Conservation (phyloP, 306 rosid species). For the Glycyrrhiza uralensis region DNA sequence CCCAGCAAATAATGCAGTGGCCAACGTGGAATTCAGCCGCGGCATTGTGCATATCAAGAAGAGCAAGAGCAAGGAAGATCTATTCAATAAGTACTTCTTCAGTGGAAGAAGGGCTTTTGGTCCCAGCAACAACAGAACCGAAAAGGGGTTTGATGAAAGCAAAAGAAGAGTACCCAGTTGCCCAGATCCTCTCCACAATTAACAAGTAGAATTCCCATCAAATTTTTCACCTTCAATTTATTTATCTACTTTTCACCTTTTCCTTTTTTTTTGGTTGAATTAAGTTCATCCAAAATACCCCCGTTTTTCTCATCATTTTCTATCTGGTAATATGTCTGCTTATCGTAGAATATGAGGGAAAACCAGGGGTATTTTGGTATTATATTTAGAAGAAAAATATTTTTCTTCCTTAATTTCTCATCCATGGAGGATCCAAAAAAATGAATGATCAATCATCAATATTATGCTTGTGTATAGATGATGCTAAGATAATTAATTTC, state of each 20-base stretch:
- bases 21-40: constrained; percentile 17
- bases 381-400: background rate
- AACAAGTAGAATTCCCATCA: constrained; percentile 36
- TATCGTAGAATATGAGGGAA: constrained; percentile 47
- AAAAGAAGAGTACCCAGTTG: constrained; percentile 90
- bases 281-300: constrained; percentile 67
- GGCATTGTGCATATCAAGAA: constrained; percentile 6
- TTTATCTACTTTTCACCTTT: background rate
- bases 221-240: background rate
- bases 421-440: constrained; percentile 30
- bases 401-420: background rate
- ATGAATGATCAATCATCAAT: constrained; percentile 22
- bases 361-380: constrained; percentile 86
- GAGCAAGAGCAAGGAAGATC: constrained; percentile 39
- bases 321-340: too few species aligned
- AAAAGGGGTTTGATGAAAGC: constrained; percentile 46
- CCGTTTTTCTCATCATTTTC: constrained; percentile 66
- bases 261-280: constrained; percentile 17
- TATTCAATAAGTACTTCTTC: constrained; percentile 58
- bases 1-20: constrained; percentile 33
- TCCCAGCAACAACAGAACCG: constrained; percentile 29
- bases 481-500: constrained; percentile 1
- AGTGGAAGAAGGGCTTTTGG: constrained; percentile 36
- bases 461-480: constrained; percentile 38
- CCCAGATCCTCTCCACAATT: constrained; percentile 99